Percentiles rank a stretch among this genome's conserved stretches.
phyloP scores from a whole-genome alignment of 1,139 yeast species.

The Scheffersomyces segobiensis region DNA sequence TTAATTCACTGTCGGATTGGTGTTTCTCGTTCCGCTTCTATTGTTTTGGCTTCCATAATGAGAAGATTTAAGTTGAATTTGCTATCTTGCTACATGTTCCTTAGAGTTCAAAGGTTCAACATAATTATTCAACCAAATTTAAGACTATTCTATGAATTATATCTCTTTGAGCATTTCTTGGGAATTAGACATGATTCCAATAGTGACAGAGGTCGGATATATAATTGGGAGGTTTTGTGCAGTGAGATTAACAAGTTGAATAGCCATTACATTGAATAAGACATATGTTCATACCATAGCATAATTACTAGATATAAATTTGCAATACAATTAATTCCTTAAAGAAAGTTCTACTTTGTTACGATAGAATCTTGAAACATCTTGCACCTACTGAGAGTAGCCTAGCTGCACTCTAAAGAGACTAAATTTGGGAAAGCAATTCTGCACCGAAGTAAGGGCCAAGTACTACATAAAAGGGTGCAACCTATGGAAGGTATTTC shows the following conservation, averaged over 20 bases:
- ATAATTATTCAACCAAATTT: constrained; percentile 90
- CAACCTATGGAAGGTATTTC: too few relatives aligned
- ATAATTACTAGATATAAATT: not conserved
- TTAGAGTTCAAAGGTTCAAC: constrained; percentile 80
- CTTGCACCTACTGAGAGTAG: too few relatives aligned
- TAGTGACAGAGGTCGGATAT: constrained; percentile 13
- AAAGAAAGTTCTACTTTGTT: too few relatives aligned
- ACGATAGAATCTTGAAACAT: too few relatives aligned
- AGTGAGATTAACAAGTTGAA: constrained; percentile 36
- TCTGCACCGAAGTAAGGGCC: too few relatives aligned
- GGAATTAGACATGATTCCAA: constrained; percentile 10
- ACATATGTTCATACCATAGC: not conserved
- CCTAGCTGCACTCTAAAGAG: too few relatives aligned
- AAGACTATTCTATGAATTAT: constrained; percentile 80
- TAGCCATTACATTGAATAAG: constrained; percentile 25
- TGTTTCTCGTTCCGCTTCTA: constrained; percentile 86
- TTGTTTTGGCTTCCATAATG: constrained; percentile 90
- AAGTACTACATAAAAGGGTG: too few relatives aligned
- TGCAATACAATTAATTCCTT: not conserved
- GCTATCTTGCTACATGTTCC: constrained; percentile 75
- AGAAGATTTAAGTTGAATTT: constrained; percentile 62
- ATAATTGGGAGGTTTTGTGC: constrained; percentile 38
- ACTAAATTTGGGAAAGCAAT: too few relatives aligned
- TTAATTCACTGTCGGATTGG: constrained; percentile 91
- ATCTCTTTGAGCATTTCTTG: constrained; percentile 69